A percentile compares a stretch with the other conserved stretches of the same genome.
Conservation (phyloP, 352 stramenopile genomes). For the Phytophthora pluvialis region DNA sequence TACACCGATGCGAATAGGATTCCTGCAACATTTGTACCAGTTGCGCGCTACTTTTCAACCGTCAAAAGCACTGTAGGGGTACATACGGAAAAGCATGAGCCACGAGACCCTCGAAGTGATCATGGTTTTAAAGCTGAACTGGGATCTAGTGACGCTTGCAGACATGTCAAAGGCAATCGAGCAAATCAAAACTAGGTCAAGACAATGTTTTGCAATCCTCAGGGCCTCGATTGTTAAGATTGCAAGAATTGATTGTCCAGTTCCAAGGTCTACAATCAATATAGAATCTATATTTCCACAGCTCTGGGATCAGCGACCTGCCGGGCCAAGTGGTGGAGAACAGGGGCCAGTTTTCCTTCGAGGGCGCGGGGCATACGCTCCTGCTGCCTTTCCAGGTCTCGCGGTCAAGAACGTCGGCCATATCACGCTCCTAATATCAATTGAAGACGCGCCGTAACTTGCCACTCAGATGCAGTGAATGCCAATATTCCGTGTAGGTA, state of each 20-base stretch:
- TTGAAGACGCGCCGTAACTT: no score
- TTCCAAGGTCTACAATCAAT: background rate
- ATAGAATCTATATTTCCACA: slow-evolving; percentile 5
- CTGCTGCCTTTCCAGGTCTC: no score
- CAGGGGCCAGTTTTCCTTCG: no score
- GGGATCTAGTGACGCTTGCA: slow-evolving; percentile 2
- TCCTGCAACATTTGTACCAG: slow-evolving; percentile 2
- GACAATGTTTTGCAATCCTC: background rate
- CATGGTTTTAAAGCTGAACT: slow-evolving; percentile 10
- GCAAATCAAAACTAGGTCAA: background rate
- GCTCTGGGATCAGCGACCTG: background rate
- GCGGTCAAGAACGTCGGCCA: no score
- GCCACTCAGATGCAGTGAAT: no score
- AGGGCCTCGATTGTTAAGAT: background rate
- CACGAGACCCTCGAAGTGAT: background rate
- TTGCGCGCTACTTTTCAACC: slow-evolving; percentile 3
- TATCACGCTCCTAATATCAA: no score
- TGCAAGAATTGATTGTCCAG: slow-evolving; percentile 8
- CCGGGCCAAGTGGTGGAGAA: no score
- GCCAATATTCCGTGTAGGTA: no score
- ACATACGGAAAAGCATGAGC: slow-evolving; percentile 7
- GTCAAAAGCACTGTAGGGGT: slow-evolving; percentile 8
- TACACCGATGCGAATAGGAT: slow-evolving; percentile 2
- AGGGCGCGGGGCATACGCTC: no score
- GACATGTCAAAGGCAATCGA: no score